Conservation (phyloP, 129 eudicot genomes). For the Tagetes patula region DNA sequence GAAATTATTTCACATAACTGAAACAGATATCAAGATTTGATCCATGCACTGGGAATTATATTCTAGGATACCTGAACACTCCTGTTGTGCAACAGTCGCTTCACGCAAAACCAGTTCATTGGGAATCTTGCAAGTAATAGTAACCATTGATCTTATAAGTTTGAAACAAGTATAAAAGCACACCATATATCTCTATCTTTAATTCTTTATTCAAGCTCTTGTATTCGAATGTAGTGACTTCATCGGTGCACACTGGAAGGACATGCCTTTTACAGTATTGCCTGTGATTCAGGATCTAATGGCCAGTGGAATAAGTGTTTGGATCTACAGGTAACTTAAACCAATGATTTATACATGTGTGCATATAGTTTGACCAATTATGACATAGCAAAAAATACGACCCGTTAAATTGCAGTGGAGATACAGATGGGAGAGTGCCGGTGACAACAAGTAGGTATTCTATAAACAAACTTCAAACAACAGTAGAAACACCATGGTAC, state of each 20-base stretch:
- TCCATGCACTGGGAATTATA: constrained; percentile 59
- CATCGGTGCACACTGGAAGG: constrained; percentile 26
- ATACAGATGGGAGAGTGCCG: constrained; percentile 45
- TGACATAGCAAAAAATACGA: neutral
- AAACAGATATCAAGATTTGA: constrained; percentile 52
- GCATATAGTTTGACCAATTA: neutral
- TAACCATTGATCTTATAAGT: neutral
- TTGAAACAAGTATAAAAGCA: neutral
- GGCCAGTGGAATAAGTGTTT: constrained; percentile 54
- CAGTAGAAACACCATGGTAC: constrained; percentile 44
- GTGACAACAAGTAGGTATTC: constrained; percentile 47
- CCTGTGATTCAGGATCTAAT: constrained; percentile 52
- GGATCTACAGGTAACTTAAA: constrained; percentile 55
- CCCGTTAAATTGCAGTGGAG: constrained; percentile 42
- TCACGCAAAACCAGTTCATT: constrained; percentile 54
- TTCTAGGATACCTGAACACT: constrained; percentile 45
- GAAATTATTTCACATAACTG: constrained; percentile 1
- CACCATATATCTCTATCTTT: neutral
- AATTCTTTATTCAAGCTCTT: neutral
- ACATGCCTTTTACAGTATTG: constrained; percentile 48
- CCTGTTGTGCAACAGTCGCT: constrained; percentile 54
- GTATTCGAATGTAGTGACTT: constrained; percentile 10
- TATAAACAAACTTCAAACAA: constrained; percentile 28
- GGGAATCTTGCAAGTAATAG: constrained; percentile 59
- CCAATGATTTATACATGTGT: neutral